A percentile compares a stretch with the other conserved stretches of the same genome.
Evolutionary conservation across 176 grass and related monocot species (phyloP).

Genomic region (Ananas comosus): DNA sequence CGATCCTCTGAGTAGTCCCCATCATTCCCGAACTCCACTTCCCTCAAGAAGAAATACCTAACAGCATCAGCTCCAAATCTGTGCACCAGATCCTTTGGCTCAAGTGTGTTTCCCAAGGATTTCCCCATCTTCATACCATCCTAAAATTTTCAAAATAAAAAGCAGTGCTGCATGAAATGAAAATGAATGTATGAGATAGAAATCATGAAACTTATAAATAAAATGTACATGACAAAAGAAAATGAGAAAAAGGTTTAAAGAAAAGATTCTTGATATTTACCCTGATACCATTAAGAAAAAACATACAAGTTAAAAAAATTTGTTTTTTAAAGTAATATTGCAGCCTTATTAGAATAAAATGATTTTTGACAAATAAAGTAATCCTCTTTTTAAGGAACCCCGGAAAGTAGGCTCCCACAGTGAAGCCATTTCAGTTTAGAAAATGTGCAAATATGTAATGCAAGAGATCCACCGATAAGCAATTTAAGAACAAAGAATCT

Average conservation of each 20-base stretch:
- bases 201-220: not conserved
- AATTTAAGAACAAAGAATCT: too few species aligned
- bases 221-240: not conserved
- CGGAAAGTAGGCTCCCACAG: not conserved
- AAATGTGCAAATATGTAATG: too few species aligned
- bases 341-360: too few species aligned
- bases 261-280: not conserved
- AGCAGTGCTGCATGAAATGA: conserved; percentile 36
- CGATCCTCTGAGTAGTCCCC: conserved; percentile 97
- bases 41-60: conserved; percentile 88
- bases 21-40: conserved; percentile 93
- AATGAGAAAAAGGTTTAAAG: not conserved
- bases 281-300: not conserved
- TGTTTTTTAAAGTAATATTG: too few species aligned
- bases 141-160: conserved; percentile 77
- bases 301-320: not conserved
- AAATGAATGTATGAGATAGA: conserved; percentile 28
- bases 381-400: not conserved
- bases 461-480: too few species aligned
- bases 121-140: conserved; percentile 99
- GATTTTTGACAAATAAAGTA: not conserved
- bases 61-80: conserved; percentile 87
- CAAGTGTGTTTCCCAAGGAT: conserved; percentile 95
- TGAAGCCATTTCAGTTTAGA: too few species aligned
- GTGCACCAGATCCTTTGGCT: conserved; percentile 77